These are phyloP conservation scores for Exophiala calicioides DNA, from an alignment of 2,329 filamentous ascomycete genomes.

Conservation along the genomic window DNA sequence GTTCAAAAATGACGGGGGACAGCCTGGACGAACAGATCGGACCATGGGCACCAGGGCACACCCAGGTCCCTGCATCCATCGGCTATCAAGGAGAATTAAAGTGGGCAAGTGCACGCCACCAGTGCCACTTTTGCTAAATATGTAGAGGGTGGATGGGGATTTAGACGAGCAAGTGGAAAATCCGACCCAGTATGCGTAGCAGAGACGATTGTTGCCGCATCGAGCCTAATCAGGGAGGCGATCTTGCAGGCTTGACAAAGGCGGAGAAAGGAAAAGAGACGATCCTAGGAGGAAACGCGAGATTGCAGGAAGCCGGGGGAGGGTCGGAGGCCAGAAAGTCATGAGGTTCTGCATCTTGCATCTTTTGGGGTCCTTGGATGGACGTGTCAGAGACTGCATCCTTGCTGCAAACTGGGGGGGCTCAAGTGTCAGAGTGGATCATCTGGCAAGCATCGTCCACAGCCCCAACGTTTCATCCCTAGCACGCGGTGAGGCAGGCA, in stretches of 20 bases:
- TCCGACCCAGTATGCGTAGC: constrained; percentile 10
- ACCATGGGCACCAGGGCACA: constrained; percentile 14
- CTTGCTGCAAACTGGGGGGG: constrained; percentile 22
- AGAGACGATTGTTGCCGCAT: constrained; percentile 10
- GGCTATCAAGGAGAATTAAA: constrained; percentile 4
- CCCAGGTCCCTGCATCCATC: constrained; percentile 3
- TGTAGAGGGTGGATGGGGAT: constrained; percentile 13
- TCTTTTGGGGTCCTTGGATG: constrained; percentile 14
- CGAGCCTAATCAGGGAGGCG: constrained; percentile 9
- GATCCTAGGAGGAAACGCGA: constrained; percentile 14
- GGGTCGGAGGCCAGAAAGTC: constrained; percentile 4
- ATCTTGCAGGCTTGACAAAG: constrained; percentile 14
- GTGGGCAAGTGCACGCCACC: constrained; percentile 17
- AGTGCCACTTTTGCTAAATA: constrained; percentile 15
- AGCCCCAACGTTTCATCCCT: constrained; percentile 20
- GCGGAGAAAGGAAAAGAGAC: constrained; percentile 12
- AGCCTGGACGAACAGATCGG: constrained; percentile 17
- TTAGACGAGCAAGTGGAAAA: constrained; percentile 16
- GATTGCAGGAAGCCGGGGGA: constrained; percentile 24
- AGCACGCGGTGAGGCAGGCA: neutral
- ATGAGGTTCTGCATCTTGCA: neutral
- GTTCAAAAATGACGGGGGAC: constrained; percentile 18
- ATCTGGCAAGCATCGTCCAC: constrained; percentile 9
- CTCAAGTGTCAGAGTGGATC: constrained; percentile 21
- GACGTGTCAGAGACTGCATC: constrained; percentile 18